Conservation (phyloP, 2,329 filamentous ascomycete species). For the Diaporthe eres region DNA sequence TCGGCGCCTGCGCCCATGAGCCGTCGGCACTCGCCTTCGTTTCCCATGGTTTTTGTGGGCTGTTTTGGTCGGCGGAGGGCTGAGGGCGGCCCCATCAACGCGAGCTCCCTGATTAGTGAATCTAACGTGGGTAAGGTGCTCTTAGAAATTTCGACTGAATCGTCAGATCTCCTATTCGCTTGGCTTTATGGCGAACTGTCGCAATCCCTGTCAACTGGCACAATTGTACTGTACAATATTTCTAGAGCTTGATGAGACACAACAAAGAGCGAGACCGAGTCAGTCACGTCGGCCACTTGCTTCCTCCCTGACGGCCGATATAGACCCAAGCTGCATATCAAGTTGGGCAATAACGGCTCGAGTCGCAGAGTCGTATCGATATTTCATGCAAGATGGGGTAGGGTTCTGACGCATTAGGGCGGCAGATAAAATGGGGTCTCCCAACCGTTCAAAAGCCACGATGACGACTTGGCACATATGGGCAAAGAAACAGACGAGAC, state of each 20-base stretch:
- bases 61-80: neutral
- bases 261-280: neutral
- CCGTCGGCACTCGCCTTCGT: neutral
- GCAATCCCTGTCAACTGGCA: neutral
- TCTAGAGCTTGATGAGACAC: too few species aligned
- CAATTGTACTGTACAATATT: neutral
- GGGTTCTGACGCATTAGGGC: neutral
- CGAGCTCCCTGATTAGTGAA: neutral
- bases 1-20: neutral
- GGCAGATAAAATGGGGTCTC: neutral
- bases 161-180: neutral
- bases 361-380: neutral
- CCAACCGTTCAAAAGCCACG: neutral
- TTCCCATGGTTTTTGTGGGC: neutral
- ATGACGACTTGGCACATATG: conserved; percentile 11
- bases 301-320: neutral
- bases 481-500: neutral
- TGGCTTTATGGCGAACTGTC: neutral
- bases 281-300: neutral
- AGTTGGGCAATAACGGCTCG: neutral
- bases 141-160: neutral
- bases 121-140: too few species aligned
- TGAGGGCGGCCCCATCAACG: neutral
- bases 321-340: neutral
- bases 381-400: conserved; percentile 11